Percentiles rank a stretch among this genome's conserved stretches.
Evolutionary conservation across 1,284 basidiomycete species (phyloP).

Genomic region (Vanrija pseudolonga): DNA sequence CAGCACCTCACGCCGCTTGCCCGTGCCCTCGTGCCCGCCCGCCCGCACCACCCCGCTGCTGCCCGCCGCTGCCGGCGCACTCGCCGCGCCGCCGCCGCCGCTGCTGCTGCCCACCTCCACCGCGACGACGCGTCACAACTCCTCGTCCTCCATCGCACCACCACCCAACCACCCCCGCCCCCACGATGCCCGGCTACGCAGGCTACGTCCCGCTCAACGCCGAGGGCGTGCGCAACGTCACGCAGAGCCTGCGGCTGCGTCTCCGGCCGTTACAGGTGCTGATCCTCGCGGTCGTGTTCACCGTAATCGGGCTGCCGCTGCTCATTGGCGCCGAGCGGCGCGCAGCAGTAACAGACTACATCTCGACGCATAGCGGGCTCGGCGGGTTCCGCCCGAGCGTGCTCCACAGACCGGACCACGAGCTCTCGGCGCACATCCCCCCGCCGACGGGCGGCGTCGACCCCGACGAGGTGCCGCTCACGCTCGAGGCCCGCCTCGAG

Average conservation of each 20-base stretch:
- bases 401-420: slow-evolving; percentile 1
- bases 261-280: slow-evolving; percentile 12
- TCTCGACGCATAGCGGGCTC: not conserved
- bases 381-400: not conserved
- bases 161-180: not conserved
- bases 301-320: slow-evolving; percentile 11
- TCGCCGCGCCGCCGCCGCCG: too few relatives aligned
- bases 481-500: slow-evolving; percentile 34
- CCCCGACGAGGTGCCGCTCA: slow-evolving; percentile 28
- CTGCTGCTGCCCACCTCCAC: too few relatives aligned
- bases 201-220: too few relatives aligned
- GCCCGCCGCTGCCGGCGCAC: too few relatives aligned
- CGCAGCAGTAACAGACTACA: not conserved
- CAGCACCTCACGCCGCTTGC: too few relatives aligned
- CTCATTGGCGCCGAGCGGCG: slow-evolving; percentile 11
- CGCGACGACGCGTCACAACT: too few relatives aligned
- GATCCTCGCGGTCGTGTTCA: slow-evolving; percentile 13
- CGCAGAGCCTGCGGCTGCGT: slow-evolving; percentile 11
- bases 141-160: too few relatives aligned
- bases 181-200: slow-evolving; percentile 2
- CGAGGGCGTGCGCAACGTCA: not conserved
- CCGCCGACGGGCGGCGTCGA: slow-evolving; percentile 32
- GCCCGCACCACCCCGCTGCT: too few relatives aligned
- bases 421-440: slow-evolving; percentile 19
- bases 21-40: too few relatives aligned